Conservation (phyloP, 805 yeast species). For the Candida yuanshanica region DNA sequence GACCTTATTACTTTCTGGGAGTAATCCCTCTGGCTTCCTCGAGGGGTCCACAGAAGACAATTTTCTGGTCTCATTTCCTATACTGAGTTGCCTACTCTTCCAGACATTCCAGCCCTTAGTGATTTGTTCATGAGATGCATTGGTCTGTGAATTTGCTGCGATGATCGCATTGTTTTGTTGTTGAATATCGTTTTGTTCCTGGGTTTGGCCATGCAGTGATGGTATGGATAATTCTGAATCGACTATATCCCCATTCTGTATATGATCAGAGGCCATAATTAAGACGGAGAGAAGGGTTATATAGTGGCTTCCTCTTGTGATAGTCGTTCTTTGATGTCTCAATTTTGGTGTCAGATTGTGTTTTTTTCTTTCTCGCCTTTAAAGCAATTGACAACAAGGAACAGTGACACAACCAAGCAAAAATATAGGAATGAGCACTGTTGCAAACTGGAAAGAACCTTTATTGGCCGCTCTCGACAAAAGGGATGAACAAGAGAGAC, state of each 20-base stretch:
- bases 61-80: conserved; percentile 11
- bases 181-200: not conserved
- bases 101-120: conserved; percentile 19
- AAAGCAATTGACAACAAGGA: too few species aligned
- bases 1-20: not conserved
- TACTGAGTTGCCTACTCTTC: conserved; percentile 21
- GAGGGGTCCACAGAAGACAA: conserved; percentile 17
- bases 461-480: conserved; percentile 6
- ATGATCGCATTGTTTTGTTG: not conserved
- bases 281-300: too few species aligned
- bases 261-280: too few species aligned
- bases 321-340: not conserved
- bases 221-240: too few species aligned
- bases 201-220: too few species aligned
- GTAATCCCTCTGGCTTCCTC: not conserved
- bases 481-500: conserved; percentile 14
- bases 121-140: conserved; percentile 3
- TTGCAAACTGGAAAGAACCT: conserved; percentile 7
- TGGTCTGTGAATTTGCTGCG: not conserved
- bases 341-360: not conserved
- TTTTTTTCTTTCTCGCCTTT: not conserved
- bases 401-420: not conserved
- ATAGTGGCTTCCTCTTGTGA: too few species aligned
- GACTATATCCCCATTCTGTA: too few species aligned
- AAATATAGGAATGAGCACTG: not conserved